Percentiles rank a stretch among this genome's conserved stretches.
Conservation (phyloP, 257 asterid species). For the Nicotiana obtusifolia region DNA sequence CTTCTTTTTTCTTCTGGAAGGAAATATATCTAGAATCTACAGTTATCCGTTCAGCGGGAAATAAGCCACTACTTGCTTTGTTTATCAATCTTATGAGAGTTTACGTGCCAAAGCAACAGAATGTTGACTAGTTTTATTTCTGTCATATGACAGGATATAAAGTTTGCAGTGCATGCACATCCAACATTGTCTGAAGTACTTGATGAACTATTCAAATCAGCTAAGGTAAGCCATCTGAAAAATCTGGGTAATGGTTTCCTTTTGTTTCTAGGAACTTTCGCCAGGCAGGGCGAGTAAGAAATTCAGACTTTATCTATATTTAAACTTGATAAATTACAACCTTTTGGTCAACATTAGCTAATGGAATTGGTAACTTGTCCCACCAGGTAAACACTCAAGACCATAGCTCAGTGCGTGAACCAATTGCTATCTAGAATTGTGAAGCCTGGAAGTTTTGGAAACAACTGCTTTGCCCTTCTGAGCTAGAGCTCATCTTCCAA, state of each 20-base stretch:
- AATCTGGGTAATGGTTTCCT: neutral
- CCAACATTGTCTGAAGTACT: constrained; percentile 93
- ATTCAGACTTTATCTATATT: neutral
- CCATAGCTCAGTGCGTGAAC: neutral
- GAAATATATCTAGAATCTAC: neutral
- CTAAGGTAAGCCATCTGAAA: constrained; percentile 41
- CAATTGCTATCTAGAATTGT: neutral
- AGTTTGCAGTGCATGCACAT: constrained; percentile 87
- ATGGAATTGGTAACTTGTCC: neutral
- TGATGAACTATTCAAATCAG: constrained; percentile 84
- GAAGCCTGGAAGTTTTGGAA: neutral
- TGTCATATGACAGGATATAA: constrained; percentile 56
- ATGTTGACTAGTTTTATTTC: neutral
- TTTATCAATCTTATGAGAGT: neutral
- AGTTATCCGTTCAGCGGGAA: neutral
- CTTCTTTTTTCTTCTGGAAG: neutral
- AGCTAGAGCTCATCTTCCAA: neutral
- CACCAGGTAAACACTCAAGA: neutral
- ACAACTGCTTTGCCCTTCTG: neutral
- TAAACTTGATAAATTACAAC: neutral
- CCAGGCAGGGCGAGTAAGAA: neutral
- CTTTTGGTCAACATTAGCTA: neutral
- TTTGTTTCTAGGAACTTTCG: neutral
- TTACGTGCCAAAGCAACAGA: neutral
- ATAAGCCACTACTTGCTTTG: neutral